Conservation (phyloP, 2,329 filamentous ascomycete genomes). For the Cordyceps cicadae region DNA sequence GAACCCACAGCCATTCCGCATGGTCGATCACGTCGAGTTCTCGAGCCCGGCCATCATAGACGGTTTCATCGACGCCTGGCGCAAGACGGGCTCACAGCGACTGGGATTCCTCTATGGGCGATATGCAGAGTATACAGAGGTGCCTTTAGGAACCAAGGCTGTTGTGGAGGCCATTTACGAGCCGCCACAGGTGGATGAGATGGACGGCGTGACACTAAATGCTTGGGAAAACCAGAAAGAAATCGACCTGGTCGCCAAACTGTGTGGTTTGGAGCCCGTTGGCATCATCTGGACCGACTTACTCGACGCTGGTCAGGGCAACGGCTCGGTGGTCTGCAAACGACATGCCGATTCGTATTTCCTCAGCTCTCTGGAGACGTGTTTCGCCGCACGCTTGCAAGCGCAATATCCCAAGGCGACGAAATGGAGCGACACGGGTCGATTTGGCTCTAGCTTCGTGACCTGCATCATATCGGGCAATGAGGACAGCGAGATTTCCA, state of each 20-base stretch:
- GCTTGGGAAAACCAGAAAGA: slow-evolving; percentile 80
- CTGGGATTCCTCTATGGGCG: slow-evolving; percentile 86
- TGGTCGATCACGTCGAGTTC: slow-evolving; percentile 98
- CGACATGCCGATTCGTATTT: slow-evolving; percentile 93
- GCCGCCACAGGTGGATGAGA: slow-evolving; percentile 80
- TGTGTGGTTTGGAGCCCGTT: slow-evolving; percentile 80
- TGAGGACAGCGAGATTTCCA: slow-evolving; percentile 75
- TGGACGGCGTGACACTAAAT: slow-evolving; percentile 77
- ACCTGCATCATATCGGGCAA: slow-evolving; percentile 95
- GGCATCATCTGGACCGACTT: slow-evolving; percentile 95
- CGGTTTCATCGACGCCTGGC: slow-evolving; percentile 85
- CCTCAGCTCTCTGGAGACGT: slow-evolving; percentile 84
- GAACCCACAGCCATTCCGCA: slow-evolving; percentile 87
- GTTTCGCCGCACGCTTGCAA: slow-evolving; percentile 81
- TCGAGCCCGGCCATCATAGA: slow-evolving; percentile 77
- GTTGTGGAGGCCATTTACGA: slow-evolving; percentile 97
- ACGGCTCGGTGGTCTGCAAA: slow-evolving; percentile 88
- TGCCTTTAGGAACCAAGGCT: slow-evolving; percentile 89
- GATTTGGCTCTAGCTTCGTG: slow-evolving; percentile 93
- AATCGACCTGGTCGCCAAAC: slow-evolving; percentile 68
- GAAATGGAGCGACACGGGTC: slow-evolving; percentile 94
- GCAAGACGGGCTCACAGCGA: slow-evolving; percentile 73
- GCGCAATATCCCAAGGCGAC: slow-evolving; percentile 80
- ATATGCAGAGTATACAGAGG: slow-evolving; percentile 84
- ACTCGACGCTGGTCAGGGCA: slow-evolving; percentile 67